These are phyloP conservation scores for Pinus albicaulis DNA, from an alignment of 75 land plant genomes.

Conservation along the genomic window DNA sequence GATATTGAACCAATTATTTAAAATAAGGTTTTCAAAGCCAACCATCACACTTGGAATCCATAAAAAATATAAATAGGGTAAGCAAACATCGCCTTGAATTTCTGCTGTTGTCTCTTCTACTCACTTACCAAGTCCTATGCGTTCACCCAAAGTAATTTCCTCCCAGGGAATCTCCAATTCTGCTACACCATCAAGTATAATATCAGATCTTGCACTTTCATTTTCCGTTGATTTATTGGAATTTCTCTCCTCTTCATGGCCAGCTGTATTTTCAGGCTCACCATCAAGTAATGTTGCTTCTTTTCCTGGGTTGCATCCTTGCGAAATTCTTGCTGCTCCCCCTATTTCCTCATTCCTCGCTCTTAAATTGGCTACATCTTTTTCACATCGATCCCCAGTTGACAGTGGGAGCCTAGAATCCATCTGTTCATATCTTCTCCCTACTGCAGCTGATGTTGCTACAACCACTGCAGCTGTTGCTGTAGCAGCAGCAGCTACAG, in stretches of 20 bases:
- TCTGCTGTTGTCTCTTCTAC: background rate
- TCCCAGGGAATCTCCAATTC: constrained; percentile 92
- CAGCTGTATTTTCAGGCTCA: constrained; percentile 8
- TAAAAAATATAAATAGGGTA: background rate
- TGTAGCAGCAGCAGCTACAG: constrained; percentile 78
- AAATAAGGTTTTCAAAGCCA: background rate
- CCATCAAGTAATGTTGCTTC: constrained; percentile 17
- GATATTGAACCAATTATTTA: background rate
- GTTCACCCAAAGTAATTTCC: constrained; percentile 77
- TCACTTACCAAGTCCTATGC: constrained; percentile 81
- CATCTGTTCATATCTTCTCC: constrained; percentile 37
- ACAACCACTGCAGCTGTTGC: constrained; percentile 79
- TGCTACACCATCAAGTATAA: constrained; percentile 65
- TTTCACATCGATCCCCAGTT: constrained; percentile 10
- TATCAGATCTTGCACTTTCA: constrained; percentile 53
- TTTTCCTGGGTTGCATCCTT: constrained; percentile 6
- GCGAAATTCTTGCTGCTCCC: constrained; percentile 14
- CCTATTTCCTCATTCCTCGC: constrained; percentile 20
- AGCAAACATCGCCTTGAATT: background rate
- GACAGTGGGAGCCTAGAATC: constrained; percentile 10
- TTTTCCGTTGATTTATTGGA: constrained; percentile 54
- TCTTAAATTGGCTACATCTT: constrained; percentile 3
- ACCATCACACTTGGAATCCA: background rate
- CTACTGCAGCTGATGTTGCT: constrained; percentile 84
- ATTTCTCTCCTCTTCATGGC: constrained; percentile 45